These are phyloP conservation scores for Bipolaris cookei DNA, from an alignment of 2,329 filamentous ascomycete species.

Conservation along the genomic window DNA sequence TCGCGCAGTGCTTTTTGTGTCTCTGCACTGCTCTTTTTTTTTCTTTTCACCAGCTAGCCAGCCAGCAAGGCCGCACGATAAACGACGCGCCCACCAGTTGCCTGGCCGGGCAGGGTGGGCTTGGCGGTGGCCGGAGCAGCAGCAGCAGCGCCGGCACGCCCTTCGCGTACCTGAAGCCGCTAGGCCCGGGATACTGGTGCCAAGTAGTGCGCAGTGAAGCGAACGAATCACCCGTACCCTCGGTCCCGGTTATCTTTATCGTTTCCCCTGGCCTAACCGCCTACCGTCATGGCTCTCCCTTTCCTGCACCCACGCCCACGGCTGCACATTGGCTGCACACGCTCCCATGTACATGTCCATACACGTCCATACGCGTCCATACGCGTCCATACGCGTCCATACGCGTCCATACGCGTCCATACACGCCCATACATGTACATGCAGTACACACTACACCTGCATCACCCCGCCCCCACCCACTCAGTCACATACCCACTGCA, in stretches of 20 bases:
- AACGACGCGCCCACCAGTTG: neutral
- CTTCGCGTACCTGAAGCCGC: slow-evolving; percentile 29
- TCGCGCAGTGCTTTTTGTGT: too few species aligned
- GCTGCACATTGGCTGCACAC: slow-evolving; percentile 1
- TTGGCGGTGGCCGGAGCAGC: slow-evolving; percentile 19
- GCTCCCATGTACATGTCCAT: neutral
- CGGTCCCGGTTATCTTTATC: slow-evolving; percentile 18
- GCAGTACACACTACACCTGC: too few species aligned
- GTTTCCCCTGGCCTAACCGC: slow-evolving; percentile 29
- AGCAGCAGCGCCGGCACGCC: slow-evolving; percentile 22
- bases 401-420: neutral
- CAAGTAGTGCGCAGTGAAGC: slow-evolving; percentile 14
- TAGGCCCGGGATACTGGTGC: slow-evolving; percentile 16
- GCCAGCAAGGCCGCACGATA: slow-evolving; percentile 3
- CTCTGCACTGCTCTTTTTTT: neutral
- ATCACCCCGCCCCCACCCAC: too few species aligned
- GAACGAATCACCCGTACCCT: slow-evolving; percentile 26
- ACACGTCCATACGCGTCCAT: neutral
- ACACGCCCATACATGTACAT: neutral
- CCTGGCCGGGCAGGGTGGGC: slow-evolving; percentile 2
- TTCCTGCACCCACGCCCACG: slow-evolving; percentile 12
- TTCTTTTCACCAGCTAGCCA: neutral
- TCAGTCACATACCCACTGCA: too few species aligned
- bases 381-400: neutral
- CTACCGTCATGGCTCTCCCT: slow-evolving; percentile 25